Evolutionary conservation across 306 rosid species (phyloP).

Genomic region (Casuarina equisetifolia): DNA sequence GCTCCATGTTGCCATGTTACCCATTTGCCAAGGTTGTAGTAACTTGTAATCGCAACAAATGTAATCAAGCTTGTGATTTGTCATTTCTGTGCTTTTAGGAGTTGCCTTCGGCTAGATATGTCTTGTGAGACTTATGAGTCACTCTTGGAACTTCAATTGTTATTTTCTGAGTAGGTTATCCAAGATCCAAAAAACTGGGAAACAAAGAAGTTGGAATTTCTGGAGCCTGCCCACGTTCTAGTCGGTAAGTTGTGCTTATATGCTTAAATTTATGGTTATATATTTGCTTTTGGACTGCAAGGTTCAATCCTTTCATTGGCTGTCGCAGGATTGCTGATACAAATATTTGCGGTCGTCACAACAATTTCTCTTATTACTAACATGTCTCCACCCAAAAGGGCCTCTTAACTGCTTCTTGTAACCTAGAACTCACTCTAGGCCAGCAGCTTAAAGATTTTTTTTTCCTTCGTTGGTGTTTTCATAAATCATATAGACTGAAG

Average conservation of each 20-base stretch:
- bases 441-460: not conserved
- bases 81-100: not conserved
- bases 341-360: slow-evolving; percentile 29
- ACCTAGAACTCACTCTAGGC: not conserved
- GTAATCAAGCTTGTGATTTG: not conserved
- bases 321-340: slow-evolving; percentile 48
- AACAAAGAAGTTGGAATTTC: slow-evolving; percentile 30
- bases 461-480: not conserved
- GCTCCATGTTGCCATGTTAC: not conserved
- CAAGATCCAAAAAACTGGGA: slow-evolving; percentile 36
- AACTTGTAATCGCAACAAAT: not conserved
- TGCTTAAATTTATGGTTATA: not conserved
- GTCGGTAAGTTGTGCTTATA: slow-evolving; percentile 28
- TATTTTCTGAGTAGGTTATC: slow-evolving; percentile 30
- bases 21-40: not conserved
- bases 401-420: slow-evolving; percentile 32
- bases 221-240: slow-evolving; percentile 23
- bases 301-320: not conserved
- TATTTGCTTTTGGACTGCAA: not conserved
- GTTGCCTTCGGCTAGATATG: not conserved
- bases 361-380: slow-evolving; percentile 48
- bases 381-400: slow-evolving; percentile 80
- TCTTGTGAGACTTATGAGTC: not conserved
- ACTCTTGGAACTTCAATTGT: not conserved
- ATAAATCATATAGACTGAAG: not conserved